Evolutionary conservation across 495 filamentous ascomycete species (phyloP), one percentile per base, ranked within the genome.

Genomic region (Hapsidospora chrysogenum): DNA sequence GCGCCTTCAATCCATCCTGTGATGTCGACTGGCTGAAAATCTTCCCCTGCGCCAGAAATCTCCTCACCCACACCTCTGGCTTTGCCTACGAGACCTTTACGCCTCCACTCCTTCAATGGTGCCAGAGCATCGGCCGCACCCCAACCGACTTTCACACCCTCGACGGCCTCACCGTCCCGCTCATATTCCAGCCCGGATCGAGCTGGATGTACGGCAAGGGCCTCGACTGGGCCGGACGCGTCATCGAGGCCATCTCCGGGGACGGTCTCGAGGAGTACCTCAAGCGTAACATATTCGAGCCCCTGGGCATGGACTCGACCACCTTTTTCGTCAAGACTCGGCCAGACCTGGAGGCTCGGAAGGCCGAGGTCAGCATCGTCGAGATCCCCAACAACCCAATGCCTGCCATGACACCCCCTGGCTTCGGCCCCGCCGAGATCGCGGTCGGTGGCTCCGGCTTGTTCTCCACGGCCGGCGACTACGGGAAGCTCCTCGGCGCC

Each of bases 361-460:
- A 17, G 0, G 37, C 41, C 4, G 16, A 13, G 16, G 36, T 22
- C 30, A 23, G 34, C 11, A 23, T 21, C 20, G 39, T 41, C 9
- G 41, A 44, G 25, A 32, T 13, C 7, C 20, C 35, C 30, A 37
- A 17, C 7, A 40, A 42, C 35, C 14, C 18, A 17, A 30, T 52
- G 2, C 21, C 31, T 13, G 6, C 16, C 18, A 8, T 35, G 8
- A 33, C 35, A 8, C 13, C 33, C 14, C 38, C 37, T 11, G 18
- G 41, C 1, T 41, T 44, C 1, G 15, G 28, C 10, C 37, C 48
- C 2, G 47, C 46, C 4, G 34, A 31, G 18, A 22, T 43, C 20
- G 50, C 52, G 17, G 49, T 47, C 30, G 74, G 70, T 2, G 74
- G 74, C 1, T 58, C 57, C 8, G 75, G 74, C 1, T 25, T 66